Evolutionary conservation across 2,329 filamentous ascomycete species (phyloP), one percentile per base, ranked within the genome.

Genomic region (Trichoderma sp.): DNA sequence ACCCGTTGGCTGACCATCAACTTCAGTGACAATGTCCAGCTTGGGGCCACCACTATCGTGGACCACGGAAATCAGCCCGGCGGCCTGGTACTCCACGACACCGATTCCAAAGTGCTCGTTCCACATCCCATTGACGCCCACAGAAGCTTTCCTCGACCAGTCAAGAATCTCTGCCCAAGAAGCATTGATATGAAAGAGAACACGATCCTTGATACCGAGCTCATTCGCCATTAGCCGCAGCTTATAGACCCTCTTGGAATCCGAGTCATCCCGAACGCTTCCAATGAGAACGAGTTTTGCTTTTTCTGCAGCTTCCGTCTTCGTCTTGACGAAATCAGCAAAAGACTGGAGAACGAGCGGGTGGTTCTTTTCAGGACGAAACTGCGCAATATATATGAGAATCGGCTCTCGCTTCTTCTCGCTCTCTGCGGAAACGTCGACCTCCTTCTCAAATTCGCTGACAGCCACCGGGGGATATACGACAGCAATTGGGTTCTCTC

Each of bases 101-200:
- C 96, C 96, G 72, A 99, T 99, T 26, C 96, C 96, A 80, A 99
- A 99, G 81, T 99, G 96, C 83, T 99, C 96, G 80, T 98, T 98
- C 95, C 96, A 99, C 96, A 99, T 99, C 78, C 93, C 94, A 77
- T 99, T 99, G 34, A 97, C 94, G 64, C 96, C 96, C 2, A 99
- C 88, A 20, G 90, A 95, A 4, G 92, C 91, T 73, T 85, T 90
- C 68, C 89, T 85, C 73, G 98, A 85, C 88, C 93, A 94, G 36
- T 92, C 87, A 11, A 98, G 85, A 68, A 99, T 93, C 75, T 94
- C 89, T 4, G 92, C 90, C 94, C 95, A 99, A 30, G 92, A 90
- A 0, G 94, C 95, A 80, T 99, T 95, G 70, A 94, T 91, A 74
- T 97, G 88, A 80, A 99, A 99, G 71, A 94, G 90, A 57, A 98